Conservation (phyloP, 208 protist genomes). For the Trypanosomatidae sp. region DNA sequence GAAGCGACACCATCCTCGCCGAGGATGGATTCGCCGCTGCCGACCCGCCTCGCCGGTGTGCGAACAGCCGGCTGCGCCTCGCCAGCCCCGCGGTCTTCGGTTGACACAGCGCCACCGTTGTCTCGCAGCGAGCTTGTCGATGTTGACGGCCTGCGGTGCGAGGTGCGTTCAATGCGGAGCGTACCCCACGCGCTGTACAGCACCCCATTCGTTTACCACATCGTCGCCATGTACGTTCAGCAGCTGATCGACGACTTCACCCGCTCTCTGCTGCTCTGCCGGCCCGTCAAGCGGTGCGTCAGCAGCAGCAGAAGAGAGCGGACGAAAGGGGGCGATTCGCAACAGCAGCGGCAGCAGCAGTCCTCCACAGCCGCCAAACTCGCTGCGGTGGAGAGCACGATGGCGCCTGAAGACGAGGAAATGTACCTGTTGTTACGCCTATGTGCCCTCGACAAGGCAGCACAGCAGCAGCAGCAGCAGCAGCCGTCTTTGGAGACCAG, state of each 20-base stretch:
- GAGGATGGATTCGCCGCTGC: background rate
- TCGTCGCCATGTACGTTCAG: conserved; percentile 41
- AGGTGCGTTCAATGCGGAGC: conserved; percentile 57
- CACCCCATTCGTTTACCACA: conserved; percentile 23
- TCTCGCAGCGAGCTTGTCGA: background rate
- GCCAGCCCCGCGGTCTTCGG: background rate
- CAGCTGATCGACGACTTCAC: conserved; percentile 54
- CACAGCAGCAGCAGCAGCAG: background rate
- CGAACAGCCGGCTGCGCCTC: background rate
- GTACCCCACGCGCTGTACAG: conserved; percentile 43
- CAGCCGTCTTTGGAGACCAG: background rate
- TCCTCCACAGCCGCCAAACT: background rate
- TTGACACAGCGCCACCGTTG: background rate
- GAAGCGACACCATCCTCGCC: background rate
- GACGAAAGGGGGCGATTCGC: background rate
- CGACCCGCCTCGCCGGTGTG: background rate
- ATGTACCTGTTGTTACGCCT: conserved; percentile 23
- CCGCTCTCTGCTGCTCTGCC: conserved; percentile 42
- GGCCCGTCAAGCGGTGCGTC: background rate
- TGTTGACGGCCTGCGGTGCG: conserved; percentile 45
- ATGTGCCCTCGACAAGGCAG: conserved; percentile 6
- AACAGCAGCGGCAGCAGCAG: background rate
- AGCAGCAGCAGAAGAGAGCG: background rate
- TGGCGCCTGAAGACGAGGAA: conserved; percentile 26
- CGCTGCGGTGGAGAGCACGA: background rate